Conservation (phyloP, 2,329 filamentous ascomycete genomes). For the Neoarthrinium moseri region DNA sequence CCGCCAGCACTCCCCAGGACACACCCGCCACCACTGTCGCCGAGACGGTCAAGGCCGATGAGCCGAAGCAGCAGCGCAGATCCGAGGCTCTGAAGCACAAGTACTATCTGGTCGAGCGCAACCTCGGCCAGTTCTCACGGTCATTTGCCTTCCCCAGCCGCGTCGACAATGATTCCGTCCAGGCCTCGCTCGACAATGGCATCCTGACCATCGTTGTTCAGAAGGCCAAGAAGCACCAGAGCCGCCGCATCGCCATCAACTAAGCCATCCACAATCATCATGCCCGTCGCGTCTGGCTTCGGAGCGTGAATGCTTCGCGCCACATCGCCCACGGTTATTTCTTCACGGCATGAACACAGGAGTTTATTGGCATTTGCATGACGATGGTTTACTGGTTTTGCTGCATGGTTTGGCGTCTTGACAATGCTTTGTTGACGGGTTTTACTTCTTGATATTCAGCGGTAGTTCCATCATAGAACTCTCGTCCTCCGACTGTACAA, state of each 20-base stretch:
- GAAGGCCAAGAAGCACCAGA: constrained; percentile 61
- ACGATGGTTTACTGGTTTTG: no score
- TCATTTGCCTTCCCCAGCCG: constrained; percentile 66
- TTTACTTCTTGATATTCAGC: no score
- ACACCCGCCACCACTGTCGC: constrained; percentile 26
- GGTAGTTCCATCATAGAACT: no score
- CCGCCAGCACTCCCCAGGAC: constrained; percentile 13
- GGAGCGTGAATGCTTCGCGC: no score
- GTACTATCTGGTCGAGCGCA: constrained; percentile 57
- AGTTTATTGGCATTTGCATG: no score
- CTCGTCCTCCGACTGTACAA: no score
- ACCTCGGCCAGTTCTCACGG: constrained; percentile 65
- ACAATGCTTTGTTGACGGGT: no score
- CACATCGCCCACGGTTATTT: no score
- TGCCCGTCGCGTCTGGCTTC: no score
- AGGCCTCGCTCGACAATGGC: constrained; percentile 63
- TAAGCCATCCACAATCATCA: constrained; percentile 32
- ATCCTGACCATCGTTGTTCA: constrained; percentile 64
- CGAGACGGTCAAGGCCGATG: constrained; percentile 29
- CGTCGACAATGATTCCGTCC: constrained; percentile 62
- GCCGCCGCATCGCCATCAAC: constrained; percentile 53
- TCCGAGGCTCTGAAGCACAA: constrained; percentile 39
- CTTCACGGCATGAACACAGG: no score
- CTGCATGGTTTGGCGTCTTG: no score
- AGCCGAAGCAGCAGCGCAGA: constrained; percentile 19